Evolutionary conservation across 2,329 filamentous ascomycete genomes (phyloP).

Genomic region (Penicillium sp.): DNA sequence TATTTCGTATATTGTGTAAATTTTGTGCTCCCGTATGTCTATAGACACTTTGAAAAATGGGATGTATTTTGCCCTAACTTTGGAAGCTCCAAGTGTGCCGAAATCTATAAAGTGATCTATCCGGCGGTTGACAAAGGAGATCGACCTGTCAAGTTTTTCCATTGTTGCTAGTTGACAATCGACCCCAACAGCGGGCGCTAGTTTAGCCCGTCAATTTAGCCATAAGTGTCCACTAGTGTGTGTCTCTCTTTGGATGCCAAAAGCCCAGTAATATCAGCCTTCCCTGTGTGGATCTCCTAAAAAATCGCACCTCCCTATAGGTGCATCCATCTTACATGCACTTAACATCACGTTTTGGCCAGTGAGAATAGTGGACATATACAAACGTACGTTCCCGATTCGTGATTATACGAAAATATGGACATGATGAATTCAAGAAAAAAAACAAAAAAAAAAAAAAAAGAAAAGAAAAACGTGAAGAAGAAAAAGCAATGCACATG

Average conservation of each 20-base stretch:
- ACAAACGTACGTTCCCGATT: neutral
- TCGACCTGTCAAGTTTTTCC: neutral
- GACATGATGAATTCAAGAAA: neutral
- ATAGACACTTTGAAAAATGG: neutral
- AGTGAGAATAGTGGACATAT: neutral
- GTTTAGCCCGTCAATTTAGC: neutral
- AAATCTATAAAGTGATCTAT: neutral
- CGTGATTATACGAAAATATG: neutral
- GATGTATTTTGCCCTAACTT: neutral
- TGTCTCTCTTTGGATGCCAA: neutral
- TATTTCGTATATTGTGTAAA: neutral
- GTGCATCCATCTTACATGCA: neutral
- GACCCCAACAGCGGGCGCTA: neutral
- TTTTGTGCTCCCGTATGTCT: neutral
- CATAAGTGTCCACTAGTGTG: neutral
- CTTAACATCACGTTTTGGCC: neutral
- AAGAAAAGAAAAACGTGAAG: neutral
- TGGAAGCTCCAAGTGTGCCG: neutral
- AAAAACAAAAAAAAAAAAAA: neutral
- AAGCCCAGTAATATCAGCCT: neutral
- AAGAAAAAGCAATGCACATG: neutral
- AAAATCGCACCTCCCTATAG: neutral
- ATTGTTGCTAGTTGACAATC: neutral
- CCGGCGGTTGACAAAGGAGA: neutral
- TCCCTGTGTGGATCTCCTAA: neutral